These are phyloP conservation scores for Cystobasidium ongulense DNA, from an alignment of 768 basidiomycete species.

Conservation along the genomic window DNA sequence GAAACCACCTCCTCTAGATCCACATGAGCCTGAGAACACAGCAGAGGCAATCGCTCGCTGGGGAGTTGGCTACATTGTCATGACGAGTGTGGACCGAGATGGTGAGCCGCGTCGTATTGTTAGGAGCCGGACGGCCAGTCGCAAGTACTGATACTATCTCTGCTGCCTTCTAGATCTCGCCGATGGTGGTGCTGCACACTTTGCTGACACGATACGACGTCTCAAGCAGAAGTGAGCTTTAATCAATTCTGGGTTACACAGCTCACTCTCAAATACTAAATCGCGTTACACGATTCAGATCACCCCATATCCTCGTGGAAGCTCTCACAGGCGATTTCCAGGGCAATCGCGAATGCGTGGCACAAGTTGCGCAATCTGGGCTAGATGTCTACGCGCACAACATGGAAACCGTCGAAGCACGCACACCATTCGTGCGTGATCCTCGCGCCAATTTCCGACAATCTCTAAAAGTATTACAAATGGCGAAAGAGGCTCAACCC, in stretches of 20 bases:
- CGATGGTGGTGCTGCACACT: constrained; percentile 87
- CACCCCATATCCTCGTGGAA: constrained; percentile 90
- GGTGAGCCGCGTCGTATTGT: no score
- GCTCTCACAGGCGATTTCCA: constrained; percentile 92
- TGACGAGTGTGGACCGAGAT: constrained; percentile 94
- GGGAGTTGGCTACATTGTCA: constrained; percentile 94
- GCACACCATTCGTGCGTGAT: constrained; percentile 92
- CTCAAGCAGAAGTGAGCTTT: constrained; percentile 82
- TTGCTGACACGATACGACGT: constrained; percentile 86
- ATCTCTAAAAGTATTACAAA: constrained; percentile 69
- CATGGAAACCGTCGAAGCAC: constrained; percentile 84
- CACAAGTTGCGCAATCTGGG: constrained; percentile 78
- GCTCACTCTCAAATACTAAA: not conserved
- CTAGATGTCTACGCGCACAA: constrained; percentile 98
- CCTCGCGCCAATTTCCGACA: constrained; percentile 64
- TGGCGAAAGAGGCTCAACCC: constrained; percentile 69
- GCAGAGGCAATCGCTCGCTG: constrained; percentile 96
- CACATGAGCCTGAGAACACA: constrained; percentile 94
- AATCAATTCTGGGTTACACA: not conserved
- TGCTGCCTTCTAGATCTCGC: constrained; percentile 59
- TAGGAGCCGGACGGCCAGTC: no score
- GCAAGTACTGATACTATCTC: no score
- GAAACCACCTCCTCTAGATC: constrained; percentile 78
- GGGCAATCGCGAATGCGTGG: constrained; percentile 65
- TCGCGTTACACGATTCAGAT: constrained; percentile 50